A percentile compares a stretch with the other conserved stretches of the same genome.
Evolutionary conservation across 2,329 filamentous ascomycete genomes (phyloP).

Genomic region (Tolypocladium capitatum): DNA sequence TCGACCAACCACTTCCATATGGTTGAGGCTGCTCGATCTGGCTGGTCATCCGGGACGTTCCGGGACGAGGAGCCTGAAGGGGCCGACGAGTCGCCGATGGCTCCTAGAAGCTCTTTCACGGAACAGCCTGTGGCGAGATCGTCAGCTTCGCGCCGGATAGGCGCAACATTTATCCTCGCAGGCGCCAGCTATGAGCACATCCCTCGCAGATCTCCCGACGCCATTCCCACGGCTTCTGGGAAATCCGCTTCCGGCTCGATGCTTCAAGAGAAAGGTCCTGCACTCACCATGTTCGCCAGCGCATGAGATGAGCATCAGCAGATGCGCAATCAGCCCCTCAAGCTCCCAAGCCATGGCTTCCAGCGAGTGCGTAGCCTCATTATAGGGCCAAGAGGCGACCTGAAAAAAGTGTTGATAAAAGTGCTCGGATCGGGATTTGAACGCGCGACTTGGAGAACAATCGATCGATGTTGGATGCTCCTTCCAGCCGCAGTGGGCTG

Average conservation of each 20-base stretch:
- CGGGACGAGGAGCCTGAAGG: conserved; percentile 6
- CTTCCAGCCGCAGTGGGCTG: too few relatives aligned
- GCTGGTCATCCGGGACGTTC: conserved; percentile 5
- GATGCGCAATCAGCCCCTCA: conserved; percentile 22
- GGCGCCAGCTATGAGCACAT: neutral
- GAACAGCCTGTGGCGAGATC: conserved; percentile 14
- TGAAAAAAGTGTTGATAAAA: conserved; percentile 2
- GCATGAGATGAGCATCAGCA: conserved; percentile 23
- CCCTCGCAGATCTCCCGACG: neutral
- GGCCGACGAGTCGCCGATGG: conserved; percentile 14
- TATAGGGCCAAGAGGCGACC: conserved; percentile 2
- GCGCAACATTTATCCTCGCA: neutral
- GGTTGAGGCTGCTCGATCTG: conserved; percentile 15
- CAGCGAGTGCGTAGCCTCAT: conserved; percentile 11
- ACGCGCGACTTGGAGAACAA: conserved; percentile 4
- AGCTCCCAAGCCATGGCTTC: conserved; percentile 23
- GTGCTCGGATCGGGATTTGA: conserved; percentile 5
- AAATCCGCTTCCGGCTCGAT: neutral
- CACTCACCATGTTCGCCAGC: conserved; percentile 24
- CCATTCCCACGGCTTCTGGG: neutral
- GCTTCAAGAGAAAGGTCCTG: neutral
- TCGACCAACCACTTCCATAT: conserved; percentile 24
- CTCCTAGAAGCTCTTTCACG: conserved; percentile 17
- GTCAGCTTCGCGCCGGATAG: conserved; percentile 1
- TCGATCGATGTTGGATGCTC: too few relatives aligned